phyloP scores from a whole-genome alignment of 371 early-diverging fungal genomes.

The Dipsacomyces acuminosporus region DNA sequence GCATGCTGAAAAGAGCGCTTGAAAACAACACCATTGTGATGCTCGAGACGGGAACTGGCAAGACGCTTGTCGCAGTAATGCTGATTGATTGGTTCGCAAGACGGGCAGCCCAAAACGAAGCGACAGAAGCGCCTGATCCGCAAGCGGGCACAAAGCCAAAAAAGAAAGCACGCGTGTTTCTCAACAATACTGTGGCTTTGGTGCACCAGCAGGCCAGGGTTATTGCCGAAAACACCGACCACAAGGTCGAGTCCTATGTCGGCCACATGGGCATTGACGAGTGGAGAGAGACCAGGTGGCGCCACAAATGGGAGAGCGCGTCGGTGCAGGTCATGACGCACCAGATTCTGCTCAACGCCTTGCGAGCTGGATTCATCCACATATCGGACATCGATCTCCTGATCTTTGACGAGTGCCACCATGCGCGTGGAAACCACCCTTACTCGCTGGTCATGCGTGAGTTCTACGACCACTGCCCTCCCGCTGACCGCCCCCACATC shows the following conservation, averaged over 20 bases:
- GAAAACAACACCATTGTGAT: slow-evolving; percentile 77
- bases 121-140: slow-evolving; percentile 43
- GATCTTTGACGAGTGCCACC: slow-evolving; percentile 93
- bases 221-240: slow-evolving; percentile 59
- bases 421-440: slow-evolving; percentile 74
- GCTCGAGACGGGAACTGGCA: slow-evolving; percentile 90
- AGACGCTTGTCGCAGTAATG: slow-evolving; percentile 84
- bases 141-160: neutral
- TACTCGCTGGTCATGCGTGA: slow-evolving; percentile 82
- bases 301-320: slow-evolving; percentile 54
- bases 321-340: slow-evolving; percentile 79
- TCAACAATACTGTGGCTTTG: slow-evolving; percentile 83
- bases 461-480: slow-evolving; percentile 61
- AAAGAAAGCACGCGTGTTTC: slow-evolving; percentile 57
- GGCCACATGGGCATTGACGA: slow-evolving; percentile 66
- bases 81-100: slow-evolving; percentile 68
- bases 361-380: slow-evolving; percentile 63
- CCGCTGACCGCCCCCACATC: slow-evolving; percentile 62
- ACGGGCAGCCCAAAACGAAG: slow-evolving; percentile 12
- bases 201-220: slow-evolving; percentile 79
- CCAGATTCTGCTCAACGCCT: slow-evolving; percentile 70
- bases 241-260: slow-evolving; percentile 56
- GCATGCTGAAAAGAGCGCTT: slow-evolving; percentile 63
- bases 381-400: slow-evolving; percentile 65
- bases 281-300: slow-evolving; percentile 48